A percentile compares a stretch with the other conserved stretches of the same genome.
Conservation (phyloP, 768 basidiomycete genomes). For the Tylopilus rubrobrunneus region DNA sequence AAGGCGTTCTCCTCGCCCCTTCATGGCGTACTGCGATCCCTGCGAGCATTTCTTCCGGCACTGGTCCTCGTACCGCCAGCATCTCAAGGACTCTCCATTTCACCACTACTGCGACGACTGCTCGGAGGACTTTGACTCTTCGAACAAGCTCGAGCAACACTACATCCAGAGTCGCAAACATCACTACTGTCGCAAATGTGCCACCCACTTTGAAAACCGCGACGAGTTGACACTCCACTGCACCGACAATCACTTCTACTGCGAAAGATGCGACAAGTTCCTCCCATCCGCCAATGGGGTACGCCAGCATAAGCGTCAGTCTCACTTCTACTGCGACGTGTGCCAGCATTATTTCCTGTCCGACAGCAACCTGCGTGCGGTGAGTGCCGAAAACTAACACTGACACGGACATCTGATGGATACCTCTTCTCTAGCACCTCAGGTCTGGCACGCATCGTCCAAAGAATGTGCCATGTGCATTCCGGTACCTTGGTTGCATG, state of each 20-base stretch:
- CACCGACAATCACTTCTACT: constrained; percentile 38
- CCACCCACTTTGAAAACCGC: constrained; percentile 36
- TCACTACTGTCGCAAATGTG: constrained; percentile 50
- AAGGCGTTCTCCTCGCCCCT: not conserved
- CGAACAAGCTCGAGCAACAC: constrained; percentile 43
- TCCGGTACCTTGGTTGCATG: constrained; percentile 37
- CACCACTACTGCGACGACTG: constrained; percentile 50
- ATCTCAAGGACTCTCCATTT: constrained; percentile 26
- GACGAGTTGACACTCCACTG: constrained; percentile 40
- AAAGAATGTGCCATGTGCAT: constrained; percentile 35
- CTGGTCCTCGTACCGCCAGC: constrained; percentile 31
- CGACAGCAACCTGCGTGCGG: constrained; percentile 14
- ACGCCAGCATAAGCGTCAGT: constrained; percentile 46
- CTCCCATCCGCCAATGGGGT: constrained; percentile 40
- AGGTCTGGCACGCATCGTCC: constrained; percentile 49
- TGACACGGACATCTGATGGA: not conserved
- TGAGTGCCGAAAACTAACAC: not conserved
- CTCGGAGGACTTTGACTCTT: constrained; percentile 39
- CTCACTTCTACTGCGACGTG: constrained; percentile 38
- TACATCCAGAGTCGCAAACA: constrained; percentile 39
- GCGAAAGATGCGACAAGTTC: constrained; percentile 38
- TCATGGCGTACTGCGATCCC: constrained; percentile 30
- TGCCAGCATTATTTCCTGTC: constrained; percentile 44
- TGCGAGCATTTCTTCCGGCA: constrained; percentile 38
- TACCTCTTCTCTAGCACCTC: constrained; percentile 37